Conservation (phyloP, 306 rosid species). For the Cotoneaster glaucophyllus region DNA sequence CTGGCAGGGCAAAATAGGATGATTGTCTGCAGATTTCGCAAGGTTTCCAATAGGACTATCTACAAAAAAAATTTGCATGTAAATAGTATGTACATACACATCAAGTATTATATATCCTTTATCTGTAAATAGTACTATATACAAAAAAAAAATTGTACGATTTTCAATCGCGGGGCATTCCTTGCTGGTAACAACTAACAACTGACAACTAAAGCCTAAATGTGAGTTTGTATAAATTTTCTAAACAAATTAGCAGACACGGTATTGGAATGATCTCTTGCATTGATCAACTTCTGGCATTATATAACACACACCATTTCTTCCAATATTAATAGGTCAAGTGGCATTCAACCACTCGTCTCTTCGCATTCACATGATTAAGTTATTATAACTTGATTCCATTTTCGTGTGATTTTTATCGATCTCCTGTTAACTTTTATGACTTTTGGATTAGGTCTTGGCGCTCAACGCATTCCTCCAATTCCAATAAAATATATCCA, state of each 20-base stretch:
- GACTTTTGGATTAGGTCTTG: background rate
- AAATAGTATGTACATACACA: no score
- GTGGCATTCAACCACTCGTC: background rate
- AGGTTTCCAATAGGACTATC: no score
- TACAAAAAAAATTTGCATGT: no score
- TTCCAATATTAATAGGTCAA: background rate
- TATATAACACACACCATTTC: background rate
- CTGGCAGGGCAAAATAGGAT: slow-evolving; percentile 55
- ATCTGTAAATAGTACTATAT: no score
- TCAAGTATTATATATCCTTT: no score
- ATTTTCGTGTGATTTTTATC: no score
- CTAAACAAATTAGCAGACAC: background rate
- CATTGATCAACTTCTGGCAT: background rate
- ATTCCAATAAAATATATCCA: background rate
- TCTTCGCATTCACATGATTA: background rate
- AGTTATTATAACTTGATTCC: background rate
- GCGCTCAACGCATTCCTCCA: background rate
- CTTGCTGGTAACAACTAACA: background rate
- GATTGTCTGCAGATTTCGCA: no score
- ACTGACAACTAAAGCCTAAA: background rate
- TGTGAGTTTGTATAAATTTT: background rate
- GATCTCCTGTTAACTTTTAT: no score
- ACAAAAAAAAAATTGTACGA: no score
- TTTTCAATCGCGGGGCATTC: no score
- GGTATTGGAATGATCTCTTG: background rate